phyloP scores from a whole-genome alignment of 78 protist genomes.

The Dictyostelium intermedium region DNA sequence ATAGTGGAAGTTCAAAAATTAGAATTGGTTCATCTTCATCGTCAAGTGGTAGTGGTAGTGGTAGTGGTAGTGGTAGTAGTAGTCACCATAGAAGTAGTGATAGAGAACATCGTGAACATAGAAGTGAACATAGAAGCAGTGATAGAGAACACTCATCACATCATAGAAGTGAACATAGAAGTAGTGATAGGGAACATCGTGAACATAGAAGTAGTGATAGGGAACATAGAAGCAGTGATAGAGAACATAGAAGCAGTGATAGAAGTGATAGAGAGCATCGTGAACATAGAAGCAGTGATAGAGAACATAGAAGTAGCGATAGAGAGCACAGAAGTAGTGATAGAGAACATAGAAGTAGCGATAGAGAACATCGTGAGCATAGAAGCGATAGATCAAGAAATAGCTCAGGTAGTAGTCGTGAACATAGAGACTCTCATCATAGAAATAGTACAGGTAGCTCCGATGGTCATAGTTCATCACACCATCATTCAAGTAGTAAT shows the following conservation, averaged over 20 bases:
- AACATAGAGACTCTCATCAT: not conserved
- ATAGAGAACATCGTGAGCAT: not conserved
- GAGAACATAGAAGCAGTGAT: not conserved
- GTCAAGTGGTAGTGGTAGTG: not conserved
- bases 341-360: not conserved
- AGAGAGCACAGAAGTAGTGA: not conserved
- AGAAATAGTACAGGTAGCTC: not conserved
- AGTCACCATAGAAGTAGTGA: not conserved
- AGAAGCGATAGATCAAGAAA: conserved; percentile 14
- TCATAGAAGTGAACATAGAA: not conserved
- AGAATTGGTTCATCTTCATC: not conserved
- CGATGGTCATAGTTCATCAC: not conserved
- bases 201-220: not conserved
- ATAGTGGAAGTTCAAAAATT: not conserved
- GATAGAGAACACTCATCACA: not conserved
- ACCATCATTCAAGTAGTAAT: not conserved
- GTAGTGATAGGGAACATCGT: not conserved
- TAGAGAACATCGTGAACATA: too few species aligned
- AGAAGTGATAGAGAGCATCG: not conserved
- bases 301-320: not conserved
- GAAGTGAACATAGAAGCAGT: conserved; percentile 1
- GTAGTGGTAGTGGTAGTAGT: not conserved
- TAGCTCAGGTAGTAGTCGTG: conserved; percentile 3
- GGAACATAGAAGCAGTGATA: not conserved
- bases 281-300: not conserved